Conservation (phyloP, 1,139 yeast genomes). For the Scheffersomyces segobiensis region DNA sequence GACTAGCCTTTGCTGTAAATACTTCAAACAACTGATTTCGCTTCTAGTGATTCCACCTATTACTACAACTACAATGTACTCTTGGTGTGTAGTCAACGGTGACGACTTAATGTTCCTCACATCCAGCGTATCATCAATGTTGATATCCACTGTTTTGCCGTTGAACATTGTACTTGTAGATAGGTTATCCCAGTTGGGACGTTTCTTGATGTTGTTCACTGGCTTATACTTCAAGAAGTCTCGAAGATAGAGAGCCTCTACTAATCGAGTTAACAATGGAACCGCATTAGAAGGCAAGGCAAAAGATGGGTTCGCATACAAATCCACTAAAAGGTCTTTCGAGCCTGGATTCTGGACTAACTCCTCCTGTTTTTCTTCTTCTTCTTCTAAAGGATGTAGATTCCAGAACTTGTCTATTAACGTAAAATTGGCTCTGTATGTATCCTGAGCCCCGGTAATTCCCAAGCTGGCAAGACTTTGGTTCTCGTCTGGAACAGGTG, state of each 20-base stretch:
- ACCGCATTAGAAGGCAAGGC: conserved; percentile 54
- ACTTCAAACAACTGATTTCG: conserved; percentile 67
- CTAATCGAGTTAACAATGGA: conserved; percentile 47
- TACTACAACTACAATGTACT: conserved; percentile 52
- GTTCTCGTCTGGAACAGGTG: conserved; percentile 1
- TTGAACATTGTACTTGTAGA: conserved; percentile 39
- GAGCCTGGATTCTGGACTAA: conserved; percentile 4
- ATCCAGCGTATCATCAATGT: conserved; percentile 33
- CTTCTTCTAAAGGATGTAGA: conserved; percentile 38
- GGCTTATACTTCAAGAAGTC: conserved; percentile 47
- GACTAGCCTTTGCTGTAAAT: conserved; percentile 44
- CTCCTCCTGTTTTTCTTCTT: conserved; percentile 15
- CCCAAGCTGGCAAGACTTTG: conserved; percentile 19
- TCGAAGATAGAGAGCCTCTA: conserved; percentile 53
- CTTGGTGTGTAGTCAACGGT: conserved; percentile 10
- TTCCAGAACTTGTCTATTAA: conserved; percentile 48
- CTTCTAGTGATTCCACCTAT: conserved; percentile 83
- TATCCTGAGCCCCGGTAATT: conserved; percentile 33
- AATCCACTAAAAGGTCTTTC: conserved; percentile 15
- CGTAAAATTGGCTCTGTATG: conserved; percentile 35
- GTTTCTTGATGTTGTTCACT: conserved; percentile 34
- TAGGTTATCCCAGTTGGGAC: conserved; percentile 49
- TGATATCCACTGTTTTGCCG: conserved; percentile 38
- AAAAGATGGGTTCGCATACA: conserved; percentile 49
- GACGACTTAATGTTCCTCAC: conserved; percentile 11